Evolutionary conservation across 2,329 filamentous ascomycete species (phyloP), one percentile per base, ranked within the genome.

Genomic region (Lasiodiplodia hormozganensis): DNA sequence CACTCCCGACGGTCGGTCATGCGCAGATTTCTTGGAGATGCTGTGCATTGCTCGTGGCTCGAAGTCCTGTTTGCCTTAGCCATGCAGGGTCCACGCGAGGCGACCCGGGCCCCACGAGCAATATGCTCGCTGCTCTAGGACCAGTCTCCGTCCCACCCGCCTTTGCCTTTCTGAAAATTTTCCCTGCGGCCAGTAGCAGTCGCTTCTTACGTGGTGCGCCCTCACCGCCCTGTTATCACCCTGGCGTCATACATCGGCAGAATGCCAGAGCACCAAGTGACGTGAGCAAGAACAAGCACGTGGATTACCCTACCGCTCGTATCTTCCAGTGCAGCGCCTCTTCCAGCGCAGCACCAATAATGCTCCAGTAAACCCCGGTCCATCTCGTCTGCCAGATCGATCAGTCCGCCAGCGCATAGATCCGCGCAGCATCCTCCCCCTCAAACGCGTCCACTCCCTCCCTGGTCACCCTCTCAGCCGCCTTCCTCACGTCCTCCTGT

Each of bases 381-480:
- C n/a, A 47, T 47, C 18, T 34, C 16, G n/a, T 47, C 40, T 47
- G 16, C n/a, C 18, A 16, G 40, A 47, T 47, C 40, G 16, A 47
- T 56, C 51, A 67, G 16, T 60, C 65, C 47, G 54, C 65, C 31
- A 62, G 18, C 54, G 34, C 47, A 38, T 25, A 34, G n/a, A 86
- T 85, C 2, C 70, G 79, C 60, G 82, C 79, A 25, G 85, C 74
- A 78, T 87, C 82, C 74, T 87, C 85, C 2, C 82, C 85, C 43
- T 84, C 83, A 52, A 82, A 76, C 51, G 80, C 79, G 77, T 87
- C 83, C 69, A 84, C 72, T 21, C 78, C 78, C 56, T 83, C 81
- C 72, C 73, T 80, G 1, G 80, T 80, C 69, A 84, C 76, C 70
- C 78, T 78, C 70, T 84, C 80, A 25, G 87, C 81, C 16, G 84